Conservation (phyloP, 1,284 basidiomycete genomes). For the Wolfiporia cocos region DNA sequence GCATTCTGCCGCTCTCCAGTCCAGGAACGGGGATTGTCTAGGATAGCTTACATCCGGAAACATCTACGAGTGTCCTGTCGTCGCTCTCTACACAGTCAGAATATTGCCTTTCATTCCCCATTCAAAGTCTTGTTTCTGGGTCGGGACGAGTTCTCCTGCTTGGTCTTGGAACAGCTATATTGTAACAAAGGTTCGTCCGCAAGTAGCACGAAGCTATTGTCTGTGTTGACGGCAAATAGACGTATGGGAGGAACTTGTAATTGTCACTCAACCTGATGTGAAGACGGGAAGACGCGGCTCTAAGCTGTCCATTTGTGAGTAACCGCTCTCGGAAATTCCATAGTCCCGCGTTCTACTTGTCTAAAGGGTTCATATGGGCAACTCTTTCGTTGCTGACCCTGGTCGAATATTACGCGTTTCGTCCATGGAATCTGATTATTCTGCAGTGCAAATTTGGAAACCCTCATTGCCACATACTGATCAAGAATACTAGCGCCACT, state of each 20-base stretch:
- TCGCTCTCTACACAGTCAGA: too few species aligned
- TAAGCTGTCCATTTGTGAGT: slow-evolving; percentile 41
- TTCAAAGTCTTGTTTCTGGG: slow-evolving; percentile 65
- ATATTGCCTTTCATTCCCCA: too few species aligned
- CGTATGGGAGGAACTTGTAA: slow-evolving; percentile 49
- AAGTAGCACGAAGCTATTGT: background rate
- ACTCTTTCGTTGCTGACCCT: too few species aligned
- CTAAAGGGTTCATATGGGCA: too few species aligned
- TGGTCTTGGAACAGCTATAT: slow-evolving; percentile 48
- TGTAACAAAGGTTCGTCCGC: slow-evolving; percentile 37
- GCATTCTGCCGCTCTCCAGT: too few species aligned
- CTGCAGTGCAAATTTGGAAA: too few species aligned
- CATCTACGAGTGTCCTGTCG: too few species aligned
- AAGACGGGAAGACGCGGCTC: slow-evolving; percentile 46
- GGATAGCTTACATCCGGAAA: too few species aligned
- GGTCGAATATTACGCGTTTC: too few species aligned
- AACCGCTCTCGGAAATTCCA: background rate
- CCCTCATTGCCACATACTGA: too few species aligned
- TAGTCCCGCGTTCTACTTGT: background rate
- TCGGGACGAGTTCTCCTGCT: slow-evolving; percentile 68
- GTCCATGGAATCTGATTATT: too few species aligned
- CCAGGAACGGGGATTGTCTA: too few species aligned
- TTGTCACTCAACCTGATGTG: slow-evolving; percentile 60
- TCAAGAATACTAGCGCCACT: slow-evolving; percentile 67
- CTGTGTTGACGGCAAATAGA: slow-evolving; percentile 31